Base-by-base conservation (phyloP, 139 green algal species). In the Raphidocelis subcapitata region DNA sequence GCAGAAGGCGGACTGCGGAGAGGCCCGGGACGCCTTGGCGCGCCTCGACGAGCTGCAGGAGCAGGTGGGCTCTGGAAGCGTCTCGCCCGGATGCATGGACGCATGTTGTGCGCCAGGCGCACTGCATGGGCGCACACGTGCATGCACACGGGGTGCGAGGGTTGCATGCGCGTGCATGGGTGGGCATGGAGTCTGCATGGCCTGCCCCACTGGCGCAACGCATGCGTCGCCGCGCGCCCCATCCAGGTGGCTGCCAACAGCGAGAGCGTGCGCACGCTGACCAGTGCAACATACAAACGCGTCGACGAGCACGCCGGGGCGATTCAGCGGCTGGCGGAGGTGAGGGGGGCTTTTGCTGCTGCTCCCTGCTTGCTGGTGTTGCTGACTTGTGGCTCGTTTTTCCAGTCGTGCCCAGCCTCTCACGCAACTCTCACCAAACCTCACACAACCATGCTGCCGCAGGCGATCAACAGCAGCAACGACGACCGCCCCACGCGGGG, bases 301-400 rank as follows among this genome's bases (percentile, higher is more conserved):
- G 41, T 77, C 24, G 78, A 83, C 32, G 78, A 83, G 46, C 78
- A 83, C 52, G 72, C 78, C 26, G 61, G 57, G 10, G 72, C 72
- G n/a, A 83, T 83, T 18, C 78, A 83, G 72, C 59, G 71, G 3
- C 72, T 83, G 1, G 79, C 78, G 21, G 55, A 74, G 52, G 78
- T 83, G 69, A 69, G 73, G 0, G 35, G 29, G 21, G 21, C 16
- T 8, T 5, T 10, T 16, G 29, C 32, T 20, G 12, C 3, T 10
- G 33, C 18, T 4, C 26, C 51, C 2, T 31, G 32, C 35, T 20
- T 28, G 51, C 3, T 24, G 18, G 12, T 41, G 4, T n/a, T 37
- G 31, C 4, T n/a, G 8, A n/a, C 5, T 33, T 49, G 31, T 28
- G 20, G 41, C 20, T 36, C 10, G n/a, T 35, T 62, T 62, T 16